phyloP scores from a whole-genome alignment of 495 filamentous ascomycete genomes.

The Bombardia bombarda region DNA sequence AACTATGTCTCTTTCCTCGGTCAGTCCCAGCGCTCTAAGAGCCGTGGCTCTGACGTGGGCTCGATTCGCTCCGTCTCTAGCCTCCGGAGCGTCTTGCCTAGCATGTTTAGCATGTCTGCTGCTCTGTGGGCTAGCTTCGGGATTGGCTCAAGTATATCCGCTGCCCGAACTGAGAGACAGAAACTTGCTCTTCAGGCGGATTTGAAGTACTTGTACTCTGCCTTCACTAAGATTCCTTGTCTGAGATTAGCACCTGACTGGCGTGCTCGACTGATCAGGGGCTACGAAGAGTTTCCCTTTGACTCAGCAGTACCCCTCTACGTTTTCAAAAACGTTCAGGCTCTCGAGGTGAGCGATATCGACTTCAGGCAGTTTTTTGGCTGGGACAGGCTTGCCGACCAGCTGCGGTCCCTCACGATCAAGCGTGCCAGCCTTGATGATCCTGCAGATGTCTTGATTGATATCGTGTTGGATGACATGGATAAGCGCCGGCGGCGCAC shows the following conservation, averaged over 20 bases:
- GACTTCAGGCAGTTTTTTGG: slow-evolving; percentile 96
- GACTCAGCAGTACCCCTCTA: slow-evolving; percentile 94
- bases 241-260: slow-evolving; percentile 82
- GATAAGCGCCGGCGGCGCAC: slow-evolving; percentile 82
- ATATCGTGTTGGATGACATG: slow-evolving; percentile 94
- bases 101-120: too few species aligned
- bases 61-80: slow-evolving; percentile 95
- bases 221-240: slow-evolving; percentile 96
- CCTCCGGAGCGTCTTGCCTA: slow-evolving; percentile 93
- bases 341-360: slow-evolving; percentile 87
- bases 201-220: slow-evolving; percentile 91
- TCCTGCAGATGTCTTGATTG: slow-evolving; percentile 77
- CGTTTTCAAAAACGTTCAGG: slow-evolving; percentile 92
- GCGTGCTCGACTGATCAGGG: slow-evolving; percentile 76
- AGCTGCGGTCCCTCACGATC: slow-evolving; percentile 80
- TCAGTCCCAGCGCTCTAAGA: slow-evolving; percentile 66
- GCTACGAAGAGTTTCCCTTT: slow-evolving; percentile 97
- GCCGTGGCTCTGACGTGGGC: slow-evolving; percentile 69
- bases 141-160: slow-evolving; percentile 62
- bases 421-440: slow-evolving; percentile 85
- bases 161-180: slow-evolving; percentile 75
- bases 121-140: slow-evolving; percentile 85
- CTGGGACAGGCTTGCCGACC: slow-evolving; percentile 89
- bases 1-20: slow-evolving; percentile 96
- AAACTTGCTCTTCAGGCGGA: slow-evolving; percentile 78